Percentiles rank a stretch among this genome's conserved stretches.
These are phyloP conservation scores for Cadophora sp. DNA, from an alignment of 2,329 filamentous ascomycete species.

Conservation along the genomic window DNA sequence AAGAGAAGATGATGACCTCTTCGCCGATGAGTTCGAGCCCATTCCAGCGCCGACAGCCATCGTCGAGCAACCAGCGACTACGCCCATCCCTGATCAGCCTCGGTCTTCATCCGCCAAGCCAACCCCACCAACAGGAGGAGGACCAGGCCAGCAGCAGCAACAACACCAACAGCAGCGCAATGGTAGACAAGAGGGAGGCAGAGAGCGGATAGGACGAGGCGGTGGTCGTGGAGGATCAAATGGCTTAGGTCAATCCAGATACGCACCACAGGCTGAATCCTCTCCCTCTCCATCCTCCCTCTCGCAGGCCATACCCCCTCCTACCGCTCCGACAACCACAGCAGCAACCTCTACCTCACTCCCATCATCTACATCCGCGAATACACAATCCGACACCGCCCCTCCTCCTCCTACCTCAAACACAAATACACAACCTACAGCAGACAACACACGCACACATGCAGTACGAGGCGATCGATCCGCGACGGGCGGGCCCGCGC, in stretches of 20 bases:
- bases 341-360: constrained; percentile 1
- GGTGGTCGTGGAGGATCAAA: constrained; percentile 30
- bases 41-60: constrained; percentile 31
- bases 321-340: constrained; percentile 12
- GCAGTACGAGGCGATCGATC: constrained; percentile 62
- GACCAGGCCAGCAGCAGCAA: constrained; percentile 16
- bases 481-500: constrained; percentile 57
- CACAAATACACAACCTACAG: constrained; percentile 20
- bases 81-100: neutral
- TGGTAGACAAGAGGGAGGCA: constrained; percentile 24
- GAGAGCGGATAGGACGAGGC: constrained; percentile 30
- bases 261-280: constrained; percentile 30
- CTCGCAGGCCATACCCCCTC: constrained; percentile 14
- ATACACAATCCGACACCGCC: neutral
- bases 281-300: constrained; percentile 8
- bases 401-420: constrained; percentile 13
- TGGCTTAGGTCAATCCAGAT: constrained; percentile 37
- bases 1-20: constrained; percentile 45
- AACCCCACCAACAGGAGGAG: constrained; percentile 10
- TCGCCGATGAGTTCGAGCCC: constrained; percentile 46
- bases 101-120: constrained; percentile 11
- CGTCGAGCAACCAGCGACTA: constrained; percentile 29
- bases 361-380: neutral
- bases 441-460: constrained; percentile 39
- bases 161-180: constrained; percentile 25